Evolutionary conservation across 2,329 filamentous ascomycete genomes (phyloP).

Genomic region (Didymella exigua): DNA sequence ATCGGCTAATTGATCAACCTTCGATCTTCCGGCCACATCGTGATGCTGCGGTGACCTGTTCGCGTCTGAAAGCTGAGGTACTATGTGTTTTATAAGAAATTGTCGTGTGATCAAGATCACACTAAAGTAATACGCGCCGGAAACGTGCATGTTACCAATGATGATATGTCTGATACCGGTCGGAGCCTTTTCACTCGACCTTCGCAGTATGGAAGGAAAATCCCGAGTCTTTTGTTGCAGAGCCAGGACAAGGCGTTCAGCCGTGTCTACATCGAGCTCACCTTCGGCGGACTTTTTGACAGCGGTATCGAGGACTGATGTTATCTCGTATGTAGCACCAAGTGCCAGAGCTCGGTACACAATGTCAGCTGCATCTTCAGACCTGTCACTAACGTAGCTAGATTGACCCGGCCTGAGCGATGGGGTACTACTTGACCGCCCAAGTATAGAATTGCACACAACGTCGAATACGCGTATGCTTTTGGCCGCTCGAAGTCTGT

Average conservation of each 20-base stretch:
- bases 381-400: slow-evolving; percentile 12
- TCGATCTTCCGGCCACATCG: slow-evolving; percentile 30
- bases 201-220: slow-evolving; percentile 48
- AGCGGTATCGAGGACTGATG: slow-evolving; percentile 19
- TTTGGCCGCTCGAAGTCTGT: slow-evolving; percentile 53
- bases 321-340: slow-evolving; percentile 34
- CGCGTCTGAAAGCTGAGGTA: slow-evolving; percentile 28
- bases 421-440: slow-evolving; percentile 48
- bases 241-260: slow-evolving; percentile 21
- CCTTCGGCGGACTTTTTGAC: slow-evolving; percentile 18
- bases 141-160: slow-evolving; percentile 60
- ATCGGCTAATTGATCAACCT: slow-evolving; percentile 52
- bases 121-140: slow-evolving; percentile 64
- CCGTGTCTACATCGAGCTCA: slow-evolving; percentile 12
- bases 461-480: slow-evolving; percentile 57
- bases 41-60: slow-evolving; percentile 32
- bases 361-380: background rate
- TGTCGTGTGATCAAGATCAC: slow-evolving; percentile 63
- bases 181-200: slow-evolving; percentile 17
- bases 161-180: slow-evolving; percentile 41
- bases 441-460: slow-evolving; percentile 57
- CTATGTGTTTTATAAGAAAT: slow-evolving; percentile 59
- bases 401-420: slow-evolving; percentile 19
- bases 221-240: slow-evolving; percentile 54
- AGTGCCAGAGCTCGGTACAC: slow-evolving; percentile 20